A percentile compares a stretch with the other conserved stretches of the same genome.
Evolutionary conservation across 768 basidiomycete genomes (phyloP).

Genomic region (Leccinum sublutescens): DNA sequence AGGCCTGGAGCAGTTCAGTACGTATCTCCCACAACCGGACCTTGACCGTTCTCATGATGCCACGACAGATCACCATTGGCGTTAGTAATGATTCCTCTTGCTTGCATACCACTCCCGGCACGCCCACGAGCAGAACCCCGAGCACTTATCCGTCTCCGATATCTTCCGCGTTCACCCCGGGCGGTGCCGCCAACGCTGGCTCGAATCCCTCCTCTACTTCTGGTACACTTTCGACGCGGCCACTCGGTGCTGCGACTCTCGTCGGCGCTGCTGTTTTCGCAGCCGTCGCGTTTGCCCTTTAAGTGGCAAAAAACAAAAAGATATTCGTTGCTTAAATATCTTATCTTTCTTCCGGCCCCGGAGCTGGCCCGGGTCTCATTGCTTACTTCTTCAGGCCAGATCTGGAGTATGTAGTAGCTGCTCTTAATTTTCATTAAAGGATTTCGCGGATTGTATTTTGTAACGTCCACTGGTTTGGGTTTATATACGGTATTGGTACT

Average conservation of each 20-base stretch:
- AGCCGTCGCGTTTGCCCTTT: constrained; percentile 25
- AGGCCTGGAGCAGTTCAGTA: constrained; percentile 67
- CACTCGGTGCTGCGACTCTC: constrained; percentile 22
- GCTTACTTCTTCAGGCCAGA: constrained; percentile 11
- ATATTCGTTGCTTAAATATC: constrained; percentile 21
- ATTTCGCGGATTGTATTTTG: constrained; percentile 1
- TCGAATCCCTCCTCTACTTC: constrained; percentile 9
- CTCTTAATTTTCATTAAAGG: constrained; percentile 7
- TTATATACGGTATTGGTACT: not conserved
- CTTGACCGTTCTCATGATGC: not conserved
- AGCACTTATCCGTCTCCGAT: constrained; percentile 10
- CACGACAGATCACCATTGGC: constrained; percentile 36
- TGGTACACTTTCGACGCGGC: constrained; percentile 27
- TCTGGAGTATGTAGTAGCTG: constrained; percentile 5
- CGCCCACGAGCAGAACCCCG: not conserved
- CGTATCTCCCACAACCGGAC: constrained; percentile 23
- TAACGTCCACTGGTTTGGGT: constrained; percentile 16
- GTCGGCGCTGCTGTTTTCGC: constrained; percentile 22
- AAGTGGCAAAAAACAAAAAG: constrained; percentile 1
- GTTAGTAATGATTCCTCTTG: constrained; percentile 39
- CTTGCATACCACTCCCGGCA: constrained; percentile 19
- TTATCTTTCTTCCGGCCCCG: not conserved
- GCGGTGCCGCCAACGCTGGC: constrained; percentile 38
- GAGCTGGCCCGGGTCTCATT: constrained; percentile 12
- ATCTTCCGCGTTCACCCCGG: constrained; percentile 15